phyloP scores from a whole-genome alignment of 106 monocot species.

The Dendrobium officinale region DNA sequence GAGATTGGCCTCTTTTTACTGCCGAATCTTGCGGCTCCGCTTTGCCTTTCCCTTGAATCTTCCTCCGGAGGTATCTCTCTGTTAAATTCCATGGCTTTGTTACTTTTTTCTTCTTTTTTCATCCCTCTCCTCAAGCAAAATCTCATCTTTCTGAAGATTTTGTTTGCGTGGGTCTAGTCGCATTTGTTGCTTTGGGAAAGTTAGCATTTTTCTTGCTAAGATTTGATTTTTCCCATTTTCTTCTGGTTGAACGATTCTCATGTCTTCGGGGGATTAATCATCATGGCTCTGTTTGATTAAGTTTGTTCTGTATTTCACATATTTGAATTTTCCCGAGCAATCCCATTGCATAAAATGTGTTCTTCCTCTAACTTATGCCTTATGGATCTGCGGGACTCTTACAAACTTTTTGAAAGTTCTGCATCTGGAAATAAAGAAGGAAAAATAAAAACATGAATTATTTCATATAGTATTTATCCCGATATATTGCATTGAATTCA shows the following conservation, averaged over 20 bases:
- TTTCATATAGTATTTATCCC: background rate
- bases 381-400: background rate
- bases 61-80: background rate
- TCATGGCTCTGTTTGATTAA: background rate
- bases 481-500: background rate
- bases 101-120: background rate
- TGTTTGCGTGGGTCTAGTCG: background rate
- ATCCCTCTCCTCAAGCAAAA: background rate
- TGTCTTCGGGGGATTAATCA: too few relatives aligned
- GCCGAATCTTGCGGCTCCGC: background rate
- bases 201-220: background rate
- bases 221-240: background rate
- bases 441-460: background rate
- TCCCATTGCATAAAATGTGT: background rate
- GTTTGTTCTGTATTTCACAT: background rate
- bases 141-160: background rate
- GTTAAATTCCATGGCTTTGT: background rate
- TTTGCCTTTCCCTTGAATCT: background rate
- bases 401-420: background rate
- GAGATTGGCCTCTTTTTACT: background rate
- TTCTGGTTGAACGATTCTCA: background rate
- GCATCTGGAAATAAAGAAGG: background rate
- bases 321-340: background rate
- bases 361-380: background rate
- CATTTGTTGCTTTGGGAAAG: background rate